A percentile compares a stretch with the other conserved stretches of the same genome.
phyloP scores from a whole-genome alignment of 176 grass and related monocot genomes.

The Bromus sterilis region DNA sequence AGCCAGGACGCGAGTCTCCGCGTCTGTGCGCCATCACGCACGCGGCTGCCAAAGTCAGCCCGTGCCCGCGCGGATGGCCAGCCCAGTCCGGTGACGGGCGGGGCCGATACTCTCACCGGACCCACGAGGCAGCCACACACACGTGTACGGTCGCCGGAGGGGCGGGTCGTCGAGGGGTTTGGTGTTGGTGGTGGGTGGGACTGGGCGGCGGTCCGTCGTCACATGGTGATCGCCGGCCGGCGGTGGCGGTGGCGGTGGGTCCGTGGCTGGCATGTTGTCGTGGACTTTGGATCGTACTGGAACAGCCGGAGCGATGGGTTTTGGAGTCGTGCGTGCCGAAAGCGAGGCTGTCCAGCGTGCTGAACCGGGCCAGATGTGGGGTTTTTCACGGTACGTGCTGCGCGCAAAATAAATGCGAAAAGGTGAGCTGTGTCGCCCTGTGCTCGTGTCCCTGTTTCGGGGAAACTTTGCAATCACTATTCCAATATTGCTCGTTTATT shows the following conservation, averaged over 20 bases:
- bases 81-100: neutral
- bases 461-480: neutral
- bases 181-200: constrained; percentile 28
- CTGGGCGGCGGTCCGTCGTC: constrained; percentile 34
- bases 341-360: neutral
- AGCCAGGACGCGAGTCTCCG: neutral
- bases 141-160: neutral
- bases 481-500: too few species aligned
- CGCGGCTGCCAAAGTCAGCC: neutral
- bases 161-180: neutral
- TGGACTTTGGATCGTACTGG: neutral
- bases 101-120: neutral
- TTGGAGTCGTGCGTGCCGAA: constrained; percentile 46
- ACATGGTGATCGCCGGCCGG: constrained; percentile 38
- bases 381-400: constrained; percentile 11
- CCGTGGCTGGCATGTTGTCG: constrained; percentile 2
- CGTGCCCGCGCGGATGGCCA: neutral
- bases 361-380: neutral
- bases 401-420: neutral
- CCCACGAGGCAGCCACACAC: neutral
- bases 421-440: neutral
- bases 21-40: neutral
- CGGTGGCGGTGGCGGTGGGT: constrained; percentile 42
- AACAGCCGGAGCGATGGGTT: neutral
- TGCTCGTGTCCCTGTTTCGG: neutral